These are phyloP conservation scores for Talaromyces ruber DNA, from an alignment of 495 filamentous ascomycete genomes.

Conservation along the genomic window DNA sequence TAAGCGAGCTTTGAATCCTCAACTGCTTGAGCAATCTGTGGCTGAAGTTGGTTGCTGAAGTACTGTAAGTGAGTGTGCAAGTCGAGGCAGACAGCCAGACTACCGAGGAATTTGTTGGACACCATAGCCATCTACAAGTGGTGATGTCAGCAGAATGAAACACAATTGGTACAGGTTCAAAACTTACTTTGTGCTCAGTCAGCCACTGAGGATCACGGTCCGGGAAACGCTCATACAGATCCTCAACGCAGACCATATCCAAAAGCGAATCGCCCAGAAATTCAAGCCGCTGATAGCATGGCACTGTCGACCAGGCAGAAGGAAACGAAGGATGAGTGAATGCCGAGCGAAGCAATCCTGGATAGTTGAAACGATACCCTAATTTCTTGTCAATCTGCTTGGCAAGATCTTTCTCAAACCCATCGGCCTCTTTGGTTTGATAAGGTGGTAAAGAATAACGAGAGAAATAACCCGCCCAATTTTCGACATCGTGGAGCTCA, in stretches of 20 bases:
- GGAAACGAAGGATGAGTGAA: conserved; percentile 84
- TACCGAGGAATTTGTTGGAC: conserved; percentile 89
- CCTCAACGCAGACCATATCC: conserved; percentile 78
- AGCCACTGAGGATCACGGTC: conserved; percentile 90
- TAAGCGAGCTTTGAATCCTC: conserved; percentile 50
- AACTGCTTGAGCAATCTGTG: conserved; percentile 61
- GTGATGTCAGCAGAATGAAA: neutral
- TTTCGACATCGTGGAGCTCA: conserved; percentile 54
- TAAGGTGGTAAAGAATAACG: conserved; percentile 67
- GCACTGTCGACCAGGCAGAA: conserved; percentile 63
- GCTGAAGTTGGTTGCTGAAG: conserved; percentile 48
- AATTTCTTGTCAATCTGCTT: conserved; percentile 55
- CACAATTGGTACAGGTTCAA: too few relatives aligned
- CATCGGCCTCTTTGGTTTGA: conserved; percentile 45
- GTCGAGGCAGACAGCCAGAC: conserved; percentile 64
- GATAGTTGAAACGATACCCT: conserved; percentile 73
- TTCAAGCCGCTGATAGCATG: conserved; percentile 86
- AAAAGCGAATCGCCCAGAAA: conserved; percentile 88
- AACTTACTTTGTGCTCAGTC: conserved; percentile 79
- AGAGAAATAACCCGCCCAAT: conserved; percentile 63
- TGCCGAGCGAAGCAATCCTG: conserved; percentile 70
- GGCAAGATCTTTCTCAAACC: conserved; percentile 54
- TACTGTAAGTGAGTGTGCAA: conserved; percentile 68
- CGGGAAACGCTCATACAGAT: conserved; percentile 68
- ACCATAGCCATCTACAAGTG: conserved; percentile 80